Percentiles rank a stretch among this genome's conserved stretches.
Evolutionary conservation across 176 grass and related monocot genomes (phyloP).

Genomic region (Oryza glumipatula): DNA sequence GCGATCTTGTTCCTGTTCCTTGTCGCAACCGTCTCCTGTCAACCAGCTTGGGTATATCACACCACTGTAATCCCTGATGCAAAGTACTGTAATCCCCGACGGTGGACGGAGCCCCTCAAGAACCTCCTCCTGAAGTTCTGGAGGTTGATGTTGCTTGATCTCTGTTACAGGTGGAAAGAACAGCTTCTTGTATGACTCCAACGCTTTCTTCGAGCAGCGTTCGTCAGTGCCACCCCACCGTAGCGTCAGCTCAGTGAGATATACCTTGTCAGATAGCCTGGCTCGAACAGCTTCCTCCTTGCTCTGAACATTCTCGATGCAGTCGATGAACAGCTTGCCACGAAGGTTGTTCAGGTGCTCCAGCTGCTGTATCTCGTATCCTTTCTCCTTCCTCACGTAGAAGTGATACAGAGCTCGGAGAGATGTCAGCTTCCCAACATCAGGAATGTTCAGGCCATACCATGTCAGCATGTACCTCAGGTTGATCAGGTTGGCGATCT

Average conservation of each 20-base stretch:
- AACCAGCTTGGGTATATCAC: background rate
- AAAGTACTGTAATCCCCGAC: too few species aligned
- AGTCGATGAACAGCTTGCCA: background rate
- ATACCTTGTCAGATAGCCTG: constrained; percentile 8
- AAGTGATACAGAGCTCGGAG: constrained; percentile 3
- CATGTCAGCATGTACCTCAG: too few species aligned
- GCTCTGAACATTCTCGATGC: constrained; percentile 1
- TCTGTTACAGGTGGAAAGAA: too few species aligned
- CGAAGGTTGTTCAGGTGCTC: constrained; percentile 34
- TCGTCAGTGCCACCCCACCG: constrained; percentile 18
- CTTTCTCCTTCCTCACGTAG: background rate
- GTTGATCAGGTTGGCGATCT: too few species aligned
- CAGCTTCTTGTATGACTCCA: too few species aligned
- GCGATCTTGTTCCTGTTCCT: background rate
- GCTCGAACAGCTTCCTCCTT: constrained; percentile 35
- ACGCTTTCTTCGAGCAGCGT: too few species aligned
- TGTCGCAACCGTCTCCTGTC: too few species aligned
- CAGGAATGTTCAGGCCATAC: background rate
- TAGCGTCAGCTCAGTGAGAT: constrained; percentile 22
- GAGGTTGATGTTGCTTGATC: too few species aligned
- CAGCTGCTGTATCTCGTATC: constrained; percentile 36
- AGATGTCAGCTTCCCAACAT: constrained; percentile 36
- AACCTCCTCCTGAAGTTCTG: too few species aligned
- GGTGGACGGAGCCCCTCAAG: too few species aligned
- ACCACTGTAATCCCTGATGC: background rate